Conservation (phyloP, 2,329 filamentous ascomycete species). For the Apiospora hydei region DNA sequence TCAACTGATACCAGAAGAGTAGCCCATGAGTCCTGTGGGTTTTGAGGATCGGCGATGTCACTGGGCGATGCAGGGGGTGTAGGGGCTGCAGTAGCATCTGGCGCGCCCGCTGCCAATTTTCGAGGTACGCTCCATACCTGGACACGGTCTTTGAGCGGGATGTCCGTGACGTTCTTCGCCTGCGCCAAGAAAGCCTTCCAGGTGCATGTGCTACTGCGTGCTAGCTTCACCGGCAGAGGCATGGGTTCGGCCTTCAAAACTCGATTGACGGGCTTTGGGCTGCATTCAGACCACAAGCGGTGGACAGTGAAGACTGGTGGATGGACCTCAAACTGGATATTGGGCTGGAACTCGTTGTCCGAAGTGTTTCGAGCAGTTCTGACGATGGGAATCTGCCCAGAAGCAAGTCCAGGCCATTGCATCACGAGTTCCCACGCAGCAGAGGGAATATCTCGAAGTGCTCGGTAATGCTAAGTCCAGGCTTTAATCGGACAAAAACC, state of each 20-base stretch:
- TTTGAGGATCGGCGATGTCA: slow-evolving; percentile 28
- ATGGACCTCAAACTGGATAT: slow-evolving; percentile 82
- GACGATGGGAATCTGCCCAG: slow-evolving; percentile 74
- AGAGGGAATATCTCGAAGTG: slow-evolving; percentile 78
- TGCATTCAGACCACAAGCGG: slow-evolving; percentile 72
- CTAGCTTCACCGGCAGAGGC: slow-evolving; percentile 68
- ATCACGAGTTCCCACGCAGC: slow-evolving; percentile 83
- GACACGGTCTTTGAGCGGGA: slow-evolving; percentile 76
- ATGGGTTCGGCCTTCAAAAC: slow-evolving; percentile 64
- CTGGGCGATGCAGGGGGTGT: slow-evolving; percentile 39
- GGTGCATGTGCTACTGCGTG: slow-evolving; percentile 73
- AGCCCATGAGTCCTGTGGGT: slow-evolving; percentile 44
- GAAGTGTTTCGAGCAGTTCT: slow-evolving; percentile 82
- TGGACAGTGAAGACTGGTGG: slow-evolving; percentile 87
- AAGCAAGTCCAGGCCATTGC: slow-evolving; percentile 80
- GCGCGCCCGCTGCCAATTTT: slow-evolving; percentile 46
- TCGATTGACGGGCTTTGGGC: slow-evolving; percentile 63
- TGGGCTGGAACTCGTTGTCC: slow-evolving; percentile 59
- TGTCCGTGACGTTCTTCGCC: slow-evolving; percentile 72
- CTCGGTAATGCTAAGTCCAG: slow-evolving; percentile 67
- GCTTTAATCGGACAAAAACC: slow-evolving; percentile 76
- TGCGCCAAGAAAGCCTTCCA: slow-evolving; percentile 79
- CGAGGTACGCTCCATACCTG: slow-evolving; percentile 75
- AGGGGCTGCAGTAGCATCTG: slow-evolving; percentile 45
- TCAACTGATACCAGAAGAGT: slow-evolving; percentile 66